Evolutionary conservation across 768 basidiomycete genomes (phyloP).

Genomic region (Cystoderma amianthinum): DNA sequence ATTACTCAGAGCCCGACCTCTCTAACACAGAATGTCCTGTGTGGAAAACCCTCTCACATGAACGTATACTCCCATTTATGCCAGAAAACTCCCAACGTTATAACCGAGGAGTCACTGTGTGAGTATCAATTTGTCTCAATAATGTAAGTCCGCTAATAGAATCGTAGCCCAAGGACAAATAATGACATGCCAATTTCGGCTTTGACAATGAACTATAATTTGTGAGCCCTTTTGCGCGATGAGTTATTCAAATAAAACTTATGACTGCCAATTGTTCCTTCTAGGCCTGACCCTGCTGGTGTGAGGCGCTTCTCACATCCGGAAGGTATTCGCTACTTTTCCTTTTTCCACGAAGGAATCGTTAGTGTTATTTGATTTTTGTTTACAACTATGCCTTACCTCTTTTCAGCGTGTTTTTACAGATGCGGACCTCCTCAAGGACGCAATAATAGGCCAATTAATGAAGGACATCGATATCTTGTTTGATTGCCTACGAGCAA

Average conservation of each 20-base stretch:
- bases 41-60: not conserved
- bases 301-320: conserved; percentile 14
- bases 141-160: too few relatives aligned
- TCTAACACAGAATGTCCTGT: not conserved
- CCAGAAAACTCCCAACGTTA: not conserved
- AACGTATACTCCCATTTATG: not conserved
- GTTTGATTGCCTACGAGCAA: conserved; percentile 6
- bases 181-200: not conserved
- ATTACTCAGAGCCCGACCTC: too few relatives aligned
- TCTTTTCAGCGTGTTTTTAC: conserved; percentile 15
- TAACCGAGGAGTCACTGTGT: not conserved
- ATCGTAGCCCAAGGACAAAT: not conserved
- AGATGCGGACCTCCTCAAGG: conserved; percentile 17
- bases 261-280: too few relatives aligned
- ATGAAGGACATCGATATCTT: conserved; percentile 10
- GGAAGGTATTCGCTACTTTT: conserved; percentile 18
- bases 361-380: conserved; percentile 3
- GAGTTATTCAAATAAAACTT: too few relatives aligned
- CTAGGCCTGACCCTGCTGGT: not conserved
- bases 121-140: too few relatives aligned
- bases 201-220: not conserved
- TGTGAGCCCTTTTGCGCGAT: too few relatives aligned
- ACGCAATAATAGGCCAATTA: conserved; percentile 2
- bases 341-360: conserved; percentile 12
- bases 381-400: too few relatives aligned